phyloP scores from a whole-genome alignment of 805 yeast genomes.

The Suhomyces sp. region DNA sequence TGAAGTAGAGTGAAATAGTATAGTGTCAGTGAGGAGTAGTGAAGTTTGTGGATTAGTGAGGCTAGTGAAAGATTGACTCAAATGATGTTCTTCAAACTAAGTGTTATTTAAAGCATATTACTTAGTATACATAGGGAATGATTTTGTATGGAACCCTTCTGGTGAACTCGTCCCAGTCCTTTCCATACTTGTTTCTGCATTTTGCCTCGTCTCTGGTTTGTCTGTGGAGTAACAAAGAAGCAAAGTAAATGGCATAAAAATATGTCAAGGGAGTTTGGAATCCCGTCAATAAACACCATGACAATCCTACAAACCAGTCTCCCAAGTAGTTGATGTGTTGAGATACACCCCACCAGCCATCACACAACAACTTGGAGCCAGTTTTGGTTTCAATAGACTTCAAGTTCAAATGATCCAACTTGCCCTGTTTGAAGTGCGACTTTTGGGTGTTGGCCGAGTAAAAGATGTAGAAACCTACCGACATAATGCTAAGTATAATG shows the following conservation, averaged over 20 bases:
- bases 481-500: slow-evolving; percentile 47
- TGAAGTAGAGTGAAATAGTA: too few relatives aligned
- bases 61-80: too few relatives aligned
- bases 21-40: too few relatives aligned
- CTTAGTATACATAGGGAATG: slow-evolving; percentile 77
- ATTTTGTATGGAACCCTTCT: slow-evolving; percentile 81
- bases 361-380: slow-evolving; percentile 76
- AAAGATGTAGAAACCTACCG: slow-evolving; percentile 77
- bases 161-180: slow-evolving; percentile 83
- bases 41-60: too few relatives aligned
- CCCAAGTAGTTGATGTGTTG: slow-evolving; percentile 96
- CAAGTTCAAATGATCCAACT: slow-evolving; percentile 62
- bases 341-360: slow-evolving; percentile 95
- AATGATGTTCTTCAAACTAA: too few relatives aligned
- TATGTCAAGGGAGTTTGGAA: slow-evolving; percentile 78
- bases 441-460: slow-evolving; percentile 82
- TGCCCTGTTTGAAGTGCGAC: slow-evolving; percentile 76
- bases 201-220: slow-evolving; percentile 90
- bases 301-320: slow-evolving; percentile 87
- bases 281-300: slow-evolving; percentile 93
- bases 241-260: slow-evolving; percentile 83
- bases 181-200: slow-evolving; percentile 81
- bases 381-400: slow-evolving; percentile 60
- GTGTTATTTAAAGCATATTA: too few relatives aligned
- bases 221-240: slow-evolving; percentile 77